phyloP scores from a whole-genome alignment of 2,329 filamentous ascomycete genomes.

The Lasiodiplodia sp. region DNA sequence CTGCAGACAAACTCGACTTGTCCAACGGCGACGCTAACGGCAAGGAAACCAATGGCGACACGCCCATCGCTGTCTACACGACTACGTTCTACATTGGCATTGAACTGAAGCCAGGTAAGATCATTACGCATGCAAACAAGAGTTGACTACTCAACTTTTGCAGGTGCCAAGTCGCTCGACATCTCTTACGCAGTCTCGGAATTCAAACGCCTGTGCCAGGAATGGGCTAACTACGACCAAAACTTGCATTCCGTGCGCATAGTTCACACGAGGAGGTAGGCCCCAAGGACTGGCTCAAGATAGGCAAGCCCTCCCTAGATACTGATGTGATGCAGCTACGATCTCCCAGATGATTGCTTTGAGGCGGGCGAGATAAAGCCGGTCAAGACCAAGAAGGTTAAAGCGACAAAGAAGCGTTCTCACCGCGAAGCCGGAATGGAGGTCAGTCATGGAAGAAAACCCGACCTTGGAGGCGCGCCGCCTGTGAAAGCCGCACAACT shows the following conservation, averaged over 20 bases:
- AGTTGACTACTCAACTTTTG: conserved; percentile 43
- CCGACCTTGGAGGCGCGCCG: conserved; percentile 5
- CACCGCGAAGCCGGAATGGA: conserved; percentile 29
- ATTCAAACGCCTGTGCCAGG: conserved; percentile 83
- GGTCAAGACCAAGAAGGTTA: conserved; percentile 50
- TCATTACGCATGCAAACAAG: conserved; percentile 29
- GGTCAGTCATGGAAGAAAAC: conserved; percentile 28
- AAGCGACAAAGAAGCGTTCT: conserved; percentile 38
- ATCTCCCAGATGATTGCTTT: conserved; percentile 91
- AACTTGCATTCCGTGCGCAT: conserved; percentile 82
- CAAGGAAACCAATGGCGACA: conserved; percentile 49
- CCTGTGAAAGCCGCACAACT: conserved; percentile 17
- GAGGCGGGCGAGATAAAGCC: conserved; percentile 71
- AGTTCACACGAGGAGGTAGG: conserved; percentile 85
- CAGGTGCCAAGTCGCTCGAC: conserved; percentile 75
- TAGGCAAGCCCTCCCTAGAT: neutral
- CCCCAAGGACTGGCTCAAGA: neutral
- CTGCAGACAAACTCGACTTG: conserved; percentile 39
- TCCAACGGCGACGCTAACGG: conserved; percentile 52
- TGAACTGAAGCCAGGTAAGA: conserved; percentile 76
- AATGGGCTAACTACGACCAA: conserved; percentile 76
- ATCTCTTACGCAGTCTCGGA: conserved; percentile 82
- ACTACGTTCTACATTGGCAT: conserved; percentile 95
- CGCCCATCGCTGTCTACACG: conserved; percentile 72
- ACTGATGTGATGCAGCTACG: conserved; percentile 65